Evolutionary conservation across 305 asterid species (phyloP).

Genomic region (Salvia sclarea): DNA sequence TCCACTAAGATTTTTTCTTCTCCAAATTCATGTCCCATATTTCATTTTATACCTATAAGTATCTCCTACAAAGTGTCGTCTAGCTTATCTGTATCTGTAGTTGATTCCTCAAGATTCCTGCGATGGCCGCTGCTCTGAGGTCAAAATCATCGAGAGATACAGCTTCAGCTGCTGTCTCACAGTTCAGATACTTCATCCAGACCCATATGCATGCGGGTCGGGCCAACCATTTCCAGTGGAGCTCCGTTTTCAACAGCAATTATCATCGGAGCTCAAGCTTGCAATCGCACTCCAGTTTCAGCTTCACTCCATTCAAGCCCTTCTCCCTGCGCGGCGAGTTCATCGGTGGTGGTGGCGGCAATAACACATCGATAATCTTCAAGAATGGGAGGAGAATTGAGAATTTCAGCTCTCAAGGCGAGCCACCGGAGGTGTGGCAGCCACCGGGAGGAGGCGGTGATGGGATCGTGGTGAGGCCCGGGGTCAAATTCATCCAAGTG

Average conservation of each 20-base stretch:
- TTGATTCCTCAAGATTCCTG: conserved; percentile 29
- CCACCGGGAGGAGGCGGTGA: conserved; percentile 74
- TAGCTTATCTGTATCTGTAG: neutral
- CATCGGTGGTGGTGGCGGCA: conserved; percentile 35
- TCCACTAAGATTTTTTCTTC: conserved; percentile 2
- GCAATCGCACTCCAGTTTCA: conserved; percentile 45
- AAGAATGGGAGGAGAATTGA: conserved; percentile 41
- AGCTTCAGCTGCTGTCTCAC: conserved; percentile 62
- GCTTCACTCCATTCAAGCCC: conserved; percentile 55
- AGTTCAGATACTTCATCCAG: conserved; percentile 69
- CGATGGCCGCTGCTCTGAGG: conserved; percentile 86
- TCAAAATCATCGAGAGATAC: conserved; percentile 73
- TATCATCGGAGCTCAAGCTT: conserved; percentile 31
- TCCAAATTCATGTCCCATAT: conserved; percentile 6
- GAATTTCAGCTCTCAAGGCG: conserved; percentile 66
- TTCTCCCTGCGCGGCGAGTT: conserved; percentile 53
- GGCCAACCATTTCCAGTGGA: conserved; percentile 43
- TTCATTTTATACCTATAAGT: conserved; percentile 11
- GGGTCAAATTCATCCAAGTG: conserved; percentile 63
- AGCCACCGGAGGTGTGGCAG: conserved; percentile 97
- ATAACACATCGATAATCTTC: conserved; percentile 30
- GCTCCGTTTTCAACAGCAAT: conserved; percentile 46
- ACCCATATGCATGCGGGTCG: conserved; percentile 64
- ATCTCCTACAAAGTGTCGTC: conserved; percentile 14
- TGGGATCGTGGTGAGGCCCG: conserved; percentile 73